A percentile compares a stretch with the other conserved stretches of the same genome.
These are phyloP conservation scores for Boletus patriciae DNA, from an alignment of 768 basidiomycete species.

Conservation along the genomic window DNA sequence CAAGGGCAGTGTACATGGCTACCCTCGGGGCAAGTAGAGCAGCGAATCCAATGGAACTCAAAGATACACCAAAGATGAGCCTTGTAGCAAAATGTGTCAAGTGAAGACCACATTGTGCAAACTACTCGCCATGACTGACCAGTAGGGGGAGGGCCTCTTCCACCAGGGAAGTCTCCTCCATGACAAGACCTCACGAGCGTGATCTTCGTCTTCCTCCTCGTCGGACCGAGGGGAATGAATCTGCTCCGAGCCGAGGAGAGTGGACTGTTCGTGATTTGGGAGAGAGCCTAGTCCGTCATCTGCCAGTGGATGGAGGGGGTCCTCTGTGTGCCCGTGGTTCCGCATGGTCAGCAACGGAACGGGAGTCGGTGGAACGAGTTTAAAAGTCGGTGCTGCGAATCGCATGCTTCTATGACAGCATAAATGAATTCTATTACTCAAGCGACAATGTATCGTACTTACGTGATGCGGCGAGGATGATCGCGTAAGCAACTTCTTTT, in stretches of 20 bases:
- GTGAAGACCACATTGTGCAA: background rate
- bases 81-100: conserved; percentile 36
- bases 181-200: conserved; percentile 28
- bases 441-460: too few species aligned
- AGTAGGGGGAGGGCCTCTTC: conserved; percentile 69
- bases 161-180: conserved; percentile 61
- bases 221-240: conserved; percentile 8
- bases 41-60: conserved; percentile 54
- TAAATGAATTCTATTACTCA: too few species aligned
- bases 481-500: conserved; percentile 1
- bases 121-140: conserved; percentile 44
- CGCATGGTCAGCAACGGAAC: conserved; percentile 16
- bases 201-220: conserved; percentile 28
- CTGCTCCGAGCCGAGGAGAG: conserved; percentile 25
- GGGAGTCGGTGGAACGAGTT: background rate
- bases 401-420: too few species aligned
- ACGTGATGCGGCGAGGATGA: background rate
- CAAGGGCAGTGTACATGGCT: conserved; percentile 72
- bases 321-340: background rate
- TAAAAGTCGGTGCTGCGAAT: background rate
- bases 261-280: conserved; percentile 39
- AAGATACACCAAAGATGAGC: conserved; percentile 54
- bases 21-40: conserved; percentile 68
- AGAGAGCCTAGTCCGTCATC: conserved; percentile 43
- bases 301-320: conserved; percentile 41